These are phyloP conservation scores for Inga laurina DNA, from an alignment of 306 rosid species.

Conservation along the genomic window DNA sequence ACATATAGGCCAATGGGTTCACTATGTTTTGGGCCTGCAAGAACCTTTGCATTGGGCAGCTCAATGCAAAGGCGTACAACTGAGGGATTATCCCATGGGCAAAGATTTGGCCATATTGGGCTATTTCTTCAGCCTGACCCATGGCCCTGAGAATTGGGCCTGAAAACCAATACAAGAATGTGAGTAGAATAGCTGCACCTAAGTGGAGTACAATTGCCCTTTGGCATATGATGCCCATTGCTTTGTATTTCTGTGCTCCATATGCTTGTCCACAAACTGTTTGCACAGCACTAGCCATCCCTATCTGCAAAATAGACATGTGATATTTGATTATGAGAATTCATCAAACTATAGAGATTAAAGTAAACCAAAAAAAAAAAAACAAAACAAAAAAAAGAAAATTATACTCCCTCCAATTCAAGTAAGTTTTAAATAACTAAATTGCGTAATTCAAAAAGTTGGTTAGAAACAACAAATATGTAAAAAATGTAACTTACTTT, in stretches of 20 bases:
- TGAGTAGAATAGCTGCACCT: slow-evolving; percentile 49
- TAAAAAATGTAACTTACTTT: no score
- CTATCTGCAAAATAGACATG: slow-evolving; percentile 29
- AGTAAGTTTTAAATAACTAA: no score
- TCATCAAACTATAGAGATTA: neutral
- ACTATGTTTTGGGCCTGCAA: slow-evolving; percentile 62
- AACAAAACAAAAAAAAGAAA: no score
- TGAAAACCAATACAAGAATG: slow-evolving; percentile 52
- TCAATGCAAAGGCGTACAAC: slow-evolving; percentile 47
- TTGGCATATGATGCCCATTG: slow-evolving; percentile 60
- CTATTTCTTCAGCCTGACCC: slow-evolving; percentile 37
- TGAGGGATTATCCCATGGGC: slow-evolving; percentile 51
- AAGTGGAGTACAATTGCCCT: slow-evolving; percentile 51
- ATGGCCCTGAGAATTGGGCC: slow-evolving; percentile 39
- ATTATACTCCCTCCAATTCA: no score
- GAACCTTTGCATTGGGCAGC: slow-evolving; percentile 53
- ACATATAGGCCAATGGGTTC: slow-evolving; percentile 54
- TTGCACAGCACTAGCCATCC: slow-evolving; percentile 67
- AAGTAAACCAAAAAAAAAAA: no score
- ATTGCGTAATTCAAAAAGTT: no score
- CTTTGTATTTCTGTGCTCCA: slow-evolving; percentile 45
- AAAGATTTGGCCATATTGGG: slow-evolving; percentile 40
- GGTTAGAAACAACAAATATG: no score
- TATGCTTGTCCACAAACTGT: slow-evolving; percentile 65
- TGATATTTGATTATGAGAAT: neutral